A percentile compares a stretch with the other conserved stretches of the same genome.
These are phyloP conservation scores for Blastomyces emzantsi DNA, from an alignment of 2,329 filamentous ascomycete species.

Conservation along the genomic window DNA sequence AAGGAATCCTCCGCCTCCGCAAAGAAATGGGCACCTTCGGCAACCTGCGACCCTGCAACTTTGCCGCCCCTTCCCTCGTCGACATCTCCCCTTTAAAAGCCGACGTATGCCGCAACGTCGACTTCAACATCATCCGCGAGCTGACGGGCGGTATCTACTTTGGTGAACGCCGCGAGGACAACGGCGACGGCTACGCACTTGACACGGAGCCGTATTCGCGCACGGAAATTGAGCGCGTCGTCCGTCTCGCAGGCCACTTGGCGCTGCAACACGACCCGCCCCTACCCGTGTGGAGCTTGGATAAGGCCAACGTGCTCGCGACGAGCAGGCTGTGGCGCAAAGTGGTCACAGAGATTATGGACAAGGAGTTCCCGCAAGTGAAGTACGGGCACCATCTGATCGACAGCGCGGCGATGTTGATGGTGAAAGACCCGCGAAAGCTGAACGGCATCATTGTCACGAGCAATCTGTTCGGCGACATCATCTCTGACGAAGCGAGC, in stretches of 20 bases:
- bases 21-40: constrained; percentile 92
- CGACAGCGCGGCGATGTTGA: constrained; percentile 93
- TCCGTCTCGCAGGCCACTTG: constrained; percentile 69
- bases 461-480: constrained; percentile 92
- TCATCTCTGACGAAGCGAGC: constrained; percentile 89
- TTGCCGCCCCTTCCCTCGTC: constrained; percentile 77
- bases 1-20: constrained; percentile 81
- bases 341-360: constrained; percentile 75
- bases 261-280: constrained; percentile 69
- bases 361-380: constrained; percentile 78
- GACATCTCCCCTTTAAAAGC: constrained; percentile 80
- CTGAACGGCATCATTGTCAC: constrained; percentile 89
- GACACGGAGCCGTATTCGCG: constrained; percentile 85
- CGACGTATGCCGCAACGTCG: constrained; percentile 71
- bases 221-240: constrained; percentile 78
- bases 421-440: constrained; percentile 84
- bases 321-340: constrained; percentile 85
- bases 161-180: constrained; percentile 69
- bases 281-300: constrained; percentile 71
- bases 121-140: constrained; percentile 90
- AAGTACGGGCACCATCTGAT: constrained; percentile 84
- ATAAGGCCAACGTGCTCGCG: constrained; percentile 95
- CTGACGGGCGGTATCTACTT: constrained; percentile 94
- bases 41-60: constrained; percentile 93
- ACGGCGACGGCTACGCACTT: constrained; percentile 63